Base-by-base conservation (phyloP, 176 grass and related monocot species). In the Ananas comosus region DNA sequence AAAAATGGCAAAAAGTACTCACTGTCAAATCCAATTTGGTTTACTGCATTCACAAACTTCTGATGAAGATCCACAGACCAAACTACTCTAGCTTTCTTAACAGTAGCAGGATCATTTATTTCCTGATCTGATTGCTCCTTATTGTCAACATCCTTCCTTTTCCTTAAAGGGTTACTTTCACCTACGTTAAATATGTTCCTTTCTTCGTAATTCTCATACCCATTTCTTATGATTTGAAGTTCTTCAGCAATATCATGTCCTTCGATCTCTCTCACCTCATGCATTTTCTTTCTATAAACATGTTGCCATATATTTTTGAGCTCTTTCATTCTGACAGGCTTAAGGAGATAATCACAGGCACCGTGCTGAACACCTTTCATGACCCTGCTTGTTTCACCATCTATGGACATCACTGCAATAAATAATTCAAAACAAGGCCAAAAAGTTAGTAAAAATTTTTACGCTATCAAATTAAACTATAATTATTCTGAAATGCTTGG, bases 311-410 rank as follows among this genome's bases (percentile, higher is more conserved):
- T 99, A 73, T 99, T 99, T 21, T 85, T 80, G 27, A 99, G 90
- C 72, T 99, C 95, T 79, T 99, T 99, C 95, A 99, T 99, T 52
- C 95, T 76, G 63, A 99, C 94, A 10, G 94, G 94, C 80, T 99
- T 99, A 66, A 99, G 87, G 70, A 99, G 89, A 78, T 99, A 99
- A 22, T 99, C 94, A 7, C 94, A 99, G 25, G 94, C 94, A 80
- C 94, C 94, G 70, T 99, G 94, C 29, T 94, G 94, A 6, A 99
- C 94, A 70, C 94, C 94, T 88, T 99, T 99, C 94, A 99, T 99
- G 33, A 99, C 94, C 71, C 94, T 90, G 80, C 87, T 99, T 63
- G 90, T 99, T 51, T 99, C 87, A 27, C 94, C 94, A 47, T 99
- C 94, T 29, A 99, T 93, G 50, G 94, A 99, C 94, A 99, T 99